A percentile compares a stretch with the other conserved stretches of the same genome.
These are phyloP conservation scores for Coleophoma crateriformis DNA, from an alignment of 2,329 filamentous ascomycete species.

Conservation along the genomic window DNA sequence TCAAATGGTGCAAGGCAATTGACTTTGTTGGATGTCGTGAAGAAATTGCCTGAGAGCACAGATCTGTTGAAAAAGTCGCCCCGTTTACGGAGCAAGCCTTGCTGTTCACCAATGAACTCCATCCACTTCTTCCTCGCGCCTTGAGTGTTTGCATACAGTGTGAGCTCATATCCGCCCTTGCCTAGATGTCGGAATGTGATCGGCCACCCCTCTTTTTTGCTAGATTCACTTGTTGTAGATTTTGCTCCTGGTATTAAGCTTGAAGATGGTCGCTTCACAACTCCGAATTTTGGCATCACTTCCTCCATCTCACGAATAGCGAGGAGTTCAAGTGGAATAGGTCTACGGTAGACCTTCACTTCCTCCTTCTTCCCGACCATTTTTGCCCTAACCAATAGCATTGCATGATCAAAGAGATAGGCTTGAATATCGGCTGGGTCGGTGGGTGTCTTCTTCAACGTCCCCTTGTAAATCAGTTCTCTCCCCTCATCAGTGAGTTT, in stretches of 20 bases:
- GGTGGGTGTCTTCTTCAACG: conserved; percentile 85
- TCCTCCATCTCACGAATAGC: conserved; percentile 97
- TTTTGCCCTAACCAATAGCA: conserved; percentile 87
- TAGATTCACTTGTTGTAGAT: conserved; percentile 40
- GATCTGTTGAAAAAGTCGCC: conserved; percentile 85
- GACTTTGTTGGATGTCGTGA: conserved; percentile 68
- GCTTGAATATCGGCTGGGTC: conserved; percentile 88
- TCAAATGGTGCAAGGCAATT: conserved; percentile 95
- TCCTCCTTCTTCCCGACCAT: conserved; percentile 90
- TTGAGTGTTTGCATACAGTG: conserved; percentile 80
- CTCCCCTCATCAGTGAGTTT: conserved; percentile 91
- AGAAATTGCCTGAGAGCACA: conserved; percentile 54
- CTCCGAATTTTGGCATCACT: conserved; percentile 74
- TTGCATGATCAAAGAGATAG: conserved; percentile 93
- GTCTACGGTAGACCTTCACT: conserved; percentile 88
- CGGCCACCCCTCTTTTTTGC: conserved; percentile 76
- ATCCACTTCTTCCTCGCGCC: conserved; percentile 94
- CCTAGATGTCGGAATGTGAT: conserved; percentile 96
- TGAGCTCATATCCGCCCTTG: conserved; percentile 90
- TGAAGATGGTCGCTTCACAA: conserved; percentile 82
- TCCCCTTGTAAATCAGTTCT: conserved; percentile 90
- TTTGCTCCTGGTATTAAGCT: conserved; percentile 67
- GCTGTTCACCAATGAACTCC: conserved; percentile 87
- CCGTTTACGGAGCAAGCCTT: conserved; percentile 78
- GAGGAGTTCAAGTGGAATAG: conserved; percentile 88